Evolutionary conservation across 139 green algal species (phyloP).

Genomic region (Tetraselmis striata): DNA sequence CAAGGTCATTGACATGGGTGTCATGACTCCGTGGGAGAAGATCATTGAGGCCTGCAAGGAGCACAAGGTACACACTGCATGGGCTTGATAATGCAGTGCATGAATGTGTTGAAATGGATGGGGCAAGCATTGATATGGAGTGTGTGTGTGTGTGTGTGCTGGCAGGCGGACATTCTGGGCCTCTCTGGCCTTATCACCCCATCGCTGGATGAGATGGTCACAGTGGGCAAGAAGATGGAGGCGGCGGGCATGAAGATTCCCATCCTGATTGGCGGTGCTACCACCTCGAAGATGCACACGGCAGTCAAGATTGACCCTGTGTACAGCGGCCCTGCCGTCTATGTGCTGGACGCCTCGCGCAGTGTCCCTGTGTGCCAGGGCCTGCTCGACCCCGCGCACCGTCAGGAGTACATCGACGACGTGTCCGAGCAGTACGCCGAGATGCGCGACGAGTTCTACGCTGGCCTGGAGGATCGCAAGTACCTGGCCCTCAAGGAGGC

Average conservation of each 20-base stretch:
- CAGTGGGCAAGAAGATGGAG: conserved; percentile 92
- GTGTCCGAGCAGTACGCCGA: conserved; percentile 88
- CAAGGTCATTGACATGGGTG: conserved; percentile 94
- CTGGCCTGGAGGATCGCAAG: conserved; percentile 89
- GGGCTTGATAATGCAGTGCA: no score
- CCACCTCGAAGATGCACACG: conserved; percentile 98
- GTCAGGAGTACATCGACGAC: conserved; percentile 68
- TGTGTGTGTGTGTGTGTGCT: no score
- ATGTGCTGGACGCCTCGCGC: conserved; percentile 93
- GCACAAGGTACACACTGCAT: conserved; percentile 71
- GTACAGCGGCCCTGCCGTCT: conserved; percentile 80
- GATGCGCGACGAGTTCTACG: conserved; percentile 94
- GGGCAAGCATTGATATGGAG: no score
- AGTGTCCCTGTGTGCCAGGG: conserved; percentile 84
- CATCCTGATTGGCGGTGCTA: conserved; percentile 94
- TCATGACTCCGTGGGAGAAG: conserved; percentile 93
- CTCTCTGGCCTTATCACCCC: conserved; percentile 97
- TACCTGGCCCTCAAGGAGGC: conserved; percentile 60
- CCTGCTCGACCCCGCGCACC: conserved; percentile 65
- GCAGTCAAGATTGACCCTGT: conserved; percentile 93
- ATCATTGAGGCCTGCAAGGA: conserved; percentile 85
- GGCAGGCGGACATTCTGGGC: conserved; percentile 84
- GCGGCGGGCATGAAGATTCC: conserved; percentile 79
- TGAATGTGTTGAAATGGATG: no score
- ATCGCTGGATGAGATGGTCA: conserved; percentile 97